Evolutionary conservation across 768 basidiomycete species (phyloP).

Genomic region (Hericium erinaceus): DNA sequence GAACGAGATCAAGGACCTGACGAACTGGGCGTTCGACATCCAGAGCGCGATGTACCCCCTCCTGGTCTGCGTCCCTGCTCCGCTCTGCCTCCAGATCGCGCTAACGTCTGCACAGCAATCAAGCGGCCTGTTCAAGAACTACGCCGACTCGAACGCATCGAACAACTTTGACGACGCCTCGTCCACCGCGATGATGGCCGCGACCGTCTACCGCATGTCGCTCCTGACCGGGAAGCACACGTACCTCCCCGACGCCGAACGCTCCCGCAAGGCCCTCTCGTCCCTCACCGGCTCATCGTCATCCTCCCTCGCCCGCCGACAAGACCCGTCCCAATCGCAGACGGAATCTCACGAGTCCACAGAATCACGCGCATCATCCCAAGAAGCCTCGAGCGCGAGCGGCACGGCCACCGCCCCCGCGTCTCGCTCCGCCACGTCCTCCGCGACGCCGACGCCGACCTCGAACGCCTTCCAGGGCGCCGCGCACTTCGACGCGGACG

Average conservation of each 20-base stretch:
- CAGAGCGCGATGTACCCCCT: conserved; percentile 59
- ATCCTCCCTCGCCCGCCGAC: conserved; percentile 9
- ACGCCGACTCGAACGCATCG: conserved; percentile 45
- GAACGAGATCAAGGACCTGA: conserved; percentile 47
- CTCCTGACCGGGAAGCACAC: conserved; percentile 39
- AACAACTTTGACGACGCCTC: conserved; percentile 57
- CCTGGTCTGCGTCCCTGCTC: conserved; percentile 29
- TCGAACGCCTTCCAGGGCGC: conserved; percentile 13
- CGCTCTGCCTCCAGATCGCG: neutral
- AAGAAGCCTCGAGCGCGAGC: neutral
- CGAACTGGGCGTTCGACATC: conserved; percentile 62
- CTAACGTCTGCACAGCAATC: conserved; percentile 27
- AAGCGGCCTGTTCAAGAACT: conserved; percentile 58
- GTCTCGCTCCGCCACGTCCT: neutral
- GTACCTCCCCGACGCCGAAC: conserved; percentile 50
- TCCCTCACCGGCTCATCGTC: neutral
- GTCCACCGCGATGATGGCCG: conserved; percentile 65
- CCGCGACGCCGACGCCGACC: conserved; percentile 1
- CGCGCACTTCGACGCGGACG: conserved; percentile 43
- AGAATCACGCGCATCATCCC: neutral
- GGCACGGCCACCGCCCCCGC: neutral
- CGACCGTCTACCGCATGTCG: conserved; percentile 67
- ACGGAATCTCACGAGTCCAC: conserved; percentile 10
- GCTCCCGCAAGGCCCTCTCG: conserved; percentile 32
- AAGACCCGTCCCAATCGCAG: neutral